Conservation (phyloP, 148 eudicot genomes). For the Rhododendron williamsianum region DNA sequence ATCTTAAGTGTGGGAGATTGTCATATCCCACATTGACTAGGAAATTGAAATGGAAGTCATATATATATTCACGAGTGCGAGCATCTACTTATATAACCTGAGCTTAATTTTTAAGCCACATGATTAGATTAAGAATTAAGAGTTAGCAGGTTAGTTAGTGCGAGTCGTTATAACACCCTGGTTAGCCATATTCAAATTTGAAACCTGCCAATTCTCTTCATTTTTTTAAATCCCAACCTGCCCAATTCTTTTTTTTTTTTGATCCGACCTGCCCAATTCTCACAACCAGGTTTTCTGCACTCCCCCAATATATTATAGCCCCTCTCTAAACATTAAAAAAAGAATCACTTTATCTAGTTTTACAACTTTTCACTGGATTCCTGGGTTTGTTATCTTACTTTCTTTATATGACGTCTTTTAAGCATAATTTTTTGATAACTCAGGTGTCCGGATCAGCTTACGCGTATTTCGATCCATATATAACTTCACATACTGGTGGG, state of each 20-base stretch:
- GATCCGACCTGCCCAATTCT: conserved; percentile 12
- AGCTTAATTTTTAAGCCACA: too few relatives aligned
- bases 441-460: too few relatives aligned
- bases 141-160: too few relatives aligned
- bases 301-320: neutral
- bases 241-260: conserved; percentile 8
- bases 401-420: neutral
- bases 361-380: conserved; percentile 10
- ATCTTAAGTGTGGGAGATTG: too few relatives aligned
- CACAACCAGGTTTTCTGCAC: conserved; percentile 21
- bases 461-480: too few relatives aligned
- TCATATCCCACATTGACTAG: too few relatives aligned
- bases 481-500: neutral
- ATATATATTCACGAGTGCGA: too few relatives aligned
- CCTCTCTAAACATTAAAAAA: neutral
- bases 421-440: too few relatives aligned
- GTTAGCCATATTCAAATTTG: conserved; percentile 1
- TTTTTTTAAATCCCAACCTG: neutral
- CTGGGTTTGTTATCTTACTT: conserved; percentile 9
- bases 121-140: too few relatives aligned
- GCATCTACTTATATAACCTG: too few relatives aligned
- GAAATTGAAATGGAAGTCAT: too few relatives aligned
- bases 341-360: conserved; percentile 6
- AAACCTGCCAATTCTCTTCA: too few relatives aligned
- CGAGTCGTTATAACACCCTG: neutral